phyloP scores from a whole-genome alignment of 2,329 filamentous ascomycete genomes.

The Thielaviopsis musarum region DNA sequence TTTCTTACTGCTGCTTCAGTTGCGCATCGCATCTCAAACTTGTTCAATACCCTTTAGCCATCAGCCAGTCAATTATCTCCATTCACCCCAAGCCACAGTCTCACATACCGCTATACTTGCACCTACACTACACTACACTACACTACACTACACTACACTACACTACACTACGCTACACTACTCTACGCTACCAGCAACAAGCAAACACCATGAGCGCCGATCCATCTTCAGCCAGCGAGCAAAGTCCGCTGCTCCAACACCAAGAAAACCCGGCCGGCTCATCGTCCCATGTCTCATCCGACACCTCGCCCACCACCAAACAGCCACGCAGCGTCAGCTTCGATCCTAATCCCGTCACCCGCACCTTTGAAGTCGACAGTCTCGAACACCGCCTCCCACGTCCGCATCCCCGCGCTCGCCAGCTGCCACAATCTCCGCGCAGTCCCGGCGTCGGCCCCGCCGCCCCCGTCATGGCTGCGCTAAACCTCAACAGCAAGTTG shows the following conservation, averaged over 20 bases:
- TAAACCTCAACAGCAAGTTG: constrained; percentile 61
- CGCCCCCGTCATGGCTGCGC: constrained; percentile 51
- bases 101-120: background rate
- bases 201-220: constrained; percentile 3
- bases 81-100: background rate
- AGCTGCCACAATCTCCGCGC: constrained; percentile 18
- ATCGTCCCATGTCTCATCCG: constrained; percentile 1
- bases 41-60: background rate
- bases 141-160: too few relatives aligned
- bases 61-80: background rate
- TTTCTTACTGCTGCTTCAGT: too few relatives aligned
- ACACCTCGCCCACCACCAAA: constrained; percentile 21
- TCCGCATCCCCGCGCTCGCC: constrained; percentile 22
- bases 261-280: constrained; percentile 1
- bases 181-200: background rate
- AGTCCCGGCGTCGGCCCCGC: constrained; percentile 23
- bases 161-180: background rate
- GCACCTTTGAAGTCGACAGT: constrained; percentile 38
- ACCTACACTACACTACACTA: background rate
- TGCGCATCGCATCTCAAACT: too few relatives aligned
- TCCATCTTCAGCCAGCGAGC: constrained; percentile 5
- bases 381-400: constrained; percentile 20
- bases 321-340: constrained; percentile 56
- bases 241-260: constrained; percentile 8
- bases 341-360: constrained; percentile 50